Percentiles rank a stretch among this genome's conserved stretches.
Conservation (phyloP, 768 basidiomycete species). For the Amanita molliuscula region DNA sequence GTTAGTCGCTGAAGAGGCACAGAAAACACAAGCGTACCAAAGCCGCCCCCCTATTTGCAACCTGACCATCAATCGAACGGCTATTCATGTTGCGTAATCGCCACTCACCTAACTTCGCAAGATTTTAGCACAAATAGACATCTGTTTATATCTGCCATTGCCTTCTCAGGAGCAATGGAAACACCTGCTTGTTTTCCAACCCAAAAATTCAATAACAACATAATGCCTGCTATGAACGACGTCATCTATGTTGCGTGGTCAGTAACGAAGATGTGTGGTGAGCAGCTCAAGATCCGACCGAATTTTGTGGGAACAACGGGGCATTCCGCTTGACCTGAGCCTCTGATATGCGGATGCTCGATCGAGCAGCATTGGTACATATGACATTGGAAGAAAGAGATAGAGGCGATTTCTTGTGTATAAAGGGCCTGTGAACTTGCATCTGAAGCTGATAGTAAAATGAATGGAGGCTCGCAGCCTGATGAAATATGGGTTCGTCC, state of each 20-base stretch:
- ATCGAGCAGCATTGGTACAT: slow-evolving; percentile 64
- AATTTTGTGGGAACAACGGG: slow-evolving; percentile 20
- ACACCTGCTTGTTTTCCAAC: slow-evolving; percentile 30
- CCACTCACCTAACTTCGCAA: slow-evolving; percentile 24
- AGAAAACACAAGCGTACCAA: slow-evolving; percentile 14
- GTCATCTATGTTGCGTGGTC: slow-evolving; percentile 16
- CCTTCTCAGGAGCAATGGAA: slow-evolving; percentile 26
- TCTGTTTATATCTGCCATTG: slow-evolving; percentile 39
- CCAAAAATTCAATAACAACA: slow-evolving; percentile 51
- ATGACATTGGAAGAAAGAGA: slow-evolving; percentile 53
- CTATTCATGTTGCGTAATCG: background rate
- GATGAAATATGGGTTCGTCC: slow-evolving; percentile 29
- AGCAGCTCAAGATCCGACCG: slow-evolving; percentile 15
- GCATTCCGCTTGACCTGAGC: slow-evolving; percentile 28
- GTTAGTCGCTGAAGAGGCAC: slow-evolving; percentile 11
- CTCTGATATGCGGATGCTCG: slow-evolving; percentile 60
- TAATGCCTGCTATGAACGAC: slow-evolving; percentile 29
- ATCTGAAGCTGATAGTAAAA: slow-evolving; percentile 47
- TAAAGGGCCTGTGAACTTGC: slow-evolving; percentile 61
- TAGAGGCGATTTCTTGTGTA: slow-evolving; percentile 30
- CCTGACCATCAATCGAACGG: slow-evolving; percentile 9
- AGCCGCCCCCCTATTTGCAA: slow-evolving; percentile 30
- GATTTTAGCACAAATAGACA: slow-evolving; percentile 36
- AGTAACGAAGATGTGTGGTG: background rate
- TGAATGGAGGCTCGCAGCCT: slow-evolving; percentile 39